Conservation (phyloP, 2,329 filamentous ascomycete species). For the Exophiala sideris region DNA sequence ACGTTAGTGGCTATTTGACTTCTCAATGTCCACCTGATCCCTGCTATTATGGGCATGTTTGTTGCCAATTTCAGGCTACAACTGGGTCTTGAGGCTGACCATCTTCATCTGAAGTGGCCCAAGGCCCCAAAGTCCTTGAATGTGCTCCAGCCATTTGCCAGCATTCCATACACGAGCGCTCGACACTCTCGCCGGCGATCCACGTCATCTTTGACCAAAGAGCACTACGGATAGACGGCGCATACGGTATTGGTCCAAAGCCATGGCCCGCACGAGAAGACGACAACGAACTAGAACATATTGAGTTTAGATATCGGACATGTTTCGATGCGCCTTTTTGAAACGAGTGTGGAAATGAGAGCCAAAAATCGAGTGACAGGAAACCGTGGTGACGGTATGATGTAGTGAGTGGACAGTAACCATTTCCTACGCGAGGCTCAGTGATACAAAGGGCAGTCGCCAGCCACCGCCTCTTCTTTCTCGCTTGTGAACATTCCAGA, state of each 20-base stretch:
- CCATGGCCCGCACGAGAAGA: background rate
- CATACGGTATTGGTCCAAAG: background rate
- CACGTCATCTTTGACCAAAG: too few species aligned
- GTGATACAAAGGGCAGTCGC: conserved; percentile 8
- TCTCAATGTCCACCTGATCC: too few species aligned
- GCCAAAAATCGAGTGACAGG: background rate
- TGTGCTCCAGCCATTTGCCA: too few species aligned
- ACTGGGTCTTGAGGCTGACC: too few species aligned
- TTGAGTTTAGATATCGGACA: background rate
- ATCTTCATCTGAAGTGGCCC: too few species aligned
- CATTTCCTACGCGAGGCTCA: background rate
- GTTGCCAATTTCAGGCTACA: too few species aligned
- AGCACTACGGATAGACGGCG: too few species aligned
- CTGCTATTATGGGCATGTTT: too few species aligned
- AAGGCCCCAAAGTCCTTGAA: too few species aligned
- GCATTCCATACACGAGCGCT: too few species aligned
- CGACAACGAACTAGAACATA: background rate
- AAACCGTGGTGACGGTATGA: background rate
- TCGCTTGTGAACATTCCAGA: conserved; percentile 14
- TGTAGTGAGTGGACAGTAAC: conserved; percentile 6
- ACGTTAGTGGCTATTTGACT: too few species aligned
- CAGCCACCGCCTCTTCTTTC: background rate
- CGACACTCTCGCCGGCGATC: too few species aligned
- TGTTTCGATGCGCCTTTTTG: background rate
- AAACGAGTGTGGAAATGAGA: background rate